These are phyloP conservation scores for Raphanus sativus DNA, from an alignment of 345 rosid genomes.

Conservation along the genomic window DNA sequence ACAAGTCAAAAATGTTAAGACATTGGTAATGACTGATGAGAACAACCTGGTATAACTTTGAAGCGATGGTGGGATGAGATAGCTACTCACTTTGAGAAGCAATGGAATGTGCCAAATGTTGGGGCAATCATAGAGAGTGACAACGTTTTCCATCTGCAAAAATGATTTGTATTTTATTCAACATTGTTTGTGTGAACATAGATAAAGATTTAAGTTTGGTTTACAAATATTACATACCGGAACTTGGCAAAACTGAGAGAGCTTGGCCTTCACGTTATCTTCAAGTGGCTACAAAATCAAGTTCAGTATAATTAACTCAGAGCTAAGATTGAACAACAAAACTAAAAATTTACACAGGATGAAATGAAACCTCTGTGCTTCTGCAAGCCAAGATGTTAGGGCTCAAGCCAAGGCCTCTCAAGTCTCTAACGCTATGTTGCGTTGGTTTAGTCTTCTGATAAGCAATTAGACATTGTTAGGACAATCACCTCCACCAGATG, in stretches of 20 bases:
- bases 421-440: slow-evolving; percentile 44
- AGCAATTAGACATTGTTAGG: slow-evolving; percentile 12
- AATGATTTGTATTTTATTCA: slow-evolving; percentile 7
- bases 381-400: not conserved
- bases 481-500: not conserved
- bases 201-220: not conserved
- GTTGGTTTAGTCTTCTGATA: slow-evolving; percentile 96
- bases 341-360: not conserved
- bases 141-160: slow-evolving; percentile 69
- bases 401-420: slow-evolving; percentile 1
- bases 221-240: slow-evolving; percentile 48
- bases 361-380: not conserved
- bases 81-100: slow-evolving; percentile 69
- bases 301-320: slow-evolving; percentile 22
- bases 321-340: not conserved
- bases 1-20: slow-evolving; percentile 7
- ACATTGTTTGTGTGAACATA: slow-evolving; percentile 7
- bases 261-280: slow-evolving; percentile 76
- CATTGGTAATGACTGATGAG: not conserved
- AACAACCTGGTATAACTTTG: not conserved
- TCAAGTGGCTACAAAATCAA: slow-evolving; percentile 70
- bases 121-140: slow-evolving; percentile 85
- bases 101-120: slow-evolving; percentile 98
- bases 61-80: not conserved
- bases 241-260: slow-evolving; percentile 93